Evolutionary conservation across 176 grass and related monocot genomes (phyloP).

Genomic region (Alopecurus myosuroides): DNA sequence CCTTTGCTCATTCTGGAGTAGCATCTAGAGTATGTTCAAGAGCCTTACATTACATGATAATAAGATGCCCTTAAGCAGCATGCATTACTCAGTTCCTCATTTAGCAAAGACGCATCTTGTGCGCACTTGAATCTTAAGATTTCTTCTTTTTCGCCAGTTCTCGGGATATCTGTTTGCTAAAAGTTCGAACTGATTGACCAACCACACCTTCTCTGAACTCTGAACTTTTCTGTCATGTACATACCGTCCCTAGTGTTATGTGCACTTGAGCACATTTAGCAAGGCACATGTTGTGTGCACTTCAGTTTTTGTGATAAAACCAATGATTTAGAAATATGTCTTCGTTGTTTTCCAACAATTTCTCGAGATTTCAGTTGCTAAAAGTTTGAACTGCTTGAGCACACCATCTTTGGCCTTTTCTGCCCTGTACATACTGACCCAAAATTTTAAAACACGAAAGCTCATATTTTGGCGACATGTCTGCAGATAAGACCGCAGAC

Average conservation of each 20-base stretch:
- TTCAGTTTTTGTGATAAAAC: neutral
- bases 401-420: neutral
- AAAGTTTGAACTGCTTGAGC: neutral
- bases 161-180: neutral
- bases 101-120: too few relatives aligned
- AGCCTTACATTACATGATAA: neutral
- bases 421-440: neutral
- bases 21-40: neutral
- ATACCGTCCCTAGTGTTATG: too few relatives aligned
- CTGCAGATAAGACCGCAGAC: slow-evolving; percentile 76
- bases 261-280: too few relatives aligned
- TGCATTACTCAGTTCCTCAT: neutral
- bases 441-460: neutral
- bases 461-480: neutral
- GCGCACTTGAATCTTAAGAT: too few relatives aligned
- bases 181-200: neutral
- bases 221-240: neutral
- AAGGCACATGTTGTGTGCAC: neutral
- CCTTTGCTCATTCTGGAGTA: neutral
- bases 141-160: neutral
- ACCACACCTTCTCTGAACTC: neutral
- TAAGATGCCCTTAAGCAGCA: neutral
- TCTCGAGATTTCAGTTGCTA: neutral
- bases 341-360: neutral
- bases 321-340: neutral